phyloP scores from a whole-genome alignment of 1,284 basidiomycete species.

The Leccinum colubrinum region DNA sequence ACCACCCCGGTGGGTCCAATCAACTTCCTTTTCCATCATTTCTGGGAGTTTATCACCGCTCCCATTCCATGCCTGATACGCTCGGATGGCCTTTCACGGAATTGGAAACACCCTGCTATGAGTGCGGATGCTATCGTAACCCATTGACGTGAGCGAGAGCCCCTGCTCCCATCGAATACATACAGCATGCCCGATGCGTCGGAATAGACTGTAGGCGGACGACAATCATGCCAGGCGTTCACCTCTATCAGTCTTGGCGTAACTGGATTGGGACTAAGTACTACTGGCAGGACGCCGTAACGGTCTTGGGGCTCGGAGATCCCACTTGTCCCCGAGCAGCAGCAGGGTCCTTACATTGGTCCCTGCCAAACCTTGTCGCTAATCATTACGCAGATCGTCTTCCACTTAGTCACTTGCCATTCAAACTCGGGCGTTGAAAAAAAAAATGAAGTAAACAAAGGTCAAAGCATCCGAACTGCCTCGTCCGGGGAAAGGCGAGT shows the following conservation, averaged over 20 bases:
- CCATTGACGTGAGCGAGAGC: background rate
- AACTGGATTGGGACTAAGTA: background rate
- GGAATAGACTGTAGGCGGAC: slow-evolving; percentile 5
- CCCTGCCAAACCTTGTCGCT: slow-evolving; percentile 2
- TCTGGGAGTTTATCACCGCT: background rate
- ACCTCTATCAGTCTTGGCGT: background rate
- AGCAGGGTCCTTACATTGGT: background rate
- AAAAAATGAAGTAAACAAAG: background rate
- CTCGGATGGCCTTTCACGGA: background rate
- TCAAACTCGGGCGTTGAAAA: background rate
- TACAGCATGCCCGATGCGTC: slow-evolving; percentile 8
- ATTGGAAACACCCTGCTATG: slow-evolving; percentile 3
- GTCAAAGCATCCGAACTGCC: background rate
- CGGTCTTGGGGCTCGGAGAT: background rate
- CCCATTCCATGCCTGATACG: background rate
- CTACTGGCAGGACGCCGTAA: too few species aligned
- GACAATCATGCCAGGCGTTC: slow-evolving; percentile 7
- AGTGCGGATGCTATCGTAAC: background rate
- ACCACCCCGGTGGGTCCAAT: too few species aligned
- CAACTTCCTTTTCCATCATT: background rate
- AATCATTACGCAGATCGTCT: background rate
- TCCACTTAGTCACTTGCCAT: slow-evolving; percentile 7
- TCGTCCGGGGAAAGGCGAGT: background rate
- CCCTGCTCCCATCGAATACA: background rate
- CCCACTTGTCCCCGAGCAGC: background rate